These are phyloP conservation scores for Parafenestella ontariensis DNA, from an alignment of 2,329 filamentous ascomycete genomes.

Conservation along the genomic window DNA sequence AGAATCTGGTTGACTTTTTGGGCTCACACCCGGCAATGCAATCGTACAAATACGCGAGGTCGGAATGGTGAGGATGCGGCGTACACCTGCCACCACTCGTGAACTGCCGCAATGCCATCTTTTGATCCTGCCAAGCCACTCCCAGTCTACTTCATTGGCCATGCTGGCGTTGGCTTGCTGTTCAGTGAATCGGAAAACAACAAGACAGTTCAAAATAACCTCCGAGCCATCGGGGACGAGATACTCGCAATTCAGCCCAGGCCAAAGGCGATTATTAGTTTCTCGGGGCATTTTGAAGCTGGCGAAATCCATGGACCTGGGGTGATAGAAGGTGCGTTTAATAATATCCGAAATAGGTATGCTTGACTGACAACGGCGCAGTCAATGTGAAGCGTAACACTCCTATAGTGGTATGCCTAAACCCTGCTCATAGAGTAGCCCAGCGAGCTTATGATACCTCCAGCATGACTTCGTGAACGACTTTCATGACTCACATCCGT, in stretches of 20 bases:
- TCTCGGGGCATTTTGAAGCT: constrained; percentile 3
- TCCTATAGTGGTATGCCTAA: no score
- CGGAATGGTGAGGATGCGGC: no score
- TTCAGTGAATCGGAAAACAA: constrained; percentile 4
- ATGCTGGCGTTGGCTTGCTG: constrained; percentile 1
- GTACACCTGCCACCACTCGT: no score
- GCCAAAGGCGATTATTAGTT: constrained; percentile 1
- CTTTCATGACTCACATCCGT: constrained; percentile 4
- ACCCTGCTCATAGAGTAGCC: neutral
- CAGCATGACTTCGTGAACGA: constrained; percentile 3
- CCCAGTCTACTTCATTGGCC: constrained; percentile 3
- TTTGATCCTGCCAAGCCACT: neutral
- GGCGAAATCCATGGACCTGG: constrained; percentile 4
- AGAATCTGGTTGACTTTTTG: no score
- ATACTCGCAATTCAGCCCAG: neutral
- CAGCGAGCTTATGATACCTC: neutral
- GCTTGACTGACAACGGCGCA: no score
- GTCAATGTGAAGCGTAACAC: no score
- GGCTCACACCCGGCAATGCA: neutral
- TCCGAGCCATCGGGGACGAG: constrained; percentile 1
- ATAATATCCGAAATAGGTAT: neutral
- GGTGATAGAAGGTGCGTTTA: neutral
- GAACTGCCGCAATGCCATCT: constrained; percentile 1
- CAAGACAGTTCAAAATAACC: constrained; percentile 1
- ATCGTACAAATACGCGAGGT: neutral